phyloP scores from a whole-genome alignment of 495 filamentous ascomycete genomes.

The Neurospora sp. region DNA sequence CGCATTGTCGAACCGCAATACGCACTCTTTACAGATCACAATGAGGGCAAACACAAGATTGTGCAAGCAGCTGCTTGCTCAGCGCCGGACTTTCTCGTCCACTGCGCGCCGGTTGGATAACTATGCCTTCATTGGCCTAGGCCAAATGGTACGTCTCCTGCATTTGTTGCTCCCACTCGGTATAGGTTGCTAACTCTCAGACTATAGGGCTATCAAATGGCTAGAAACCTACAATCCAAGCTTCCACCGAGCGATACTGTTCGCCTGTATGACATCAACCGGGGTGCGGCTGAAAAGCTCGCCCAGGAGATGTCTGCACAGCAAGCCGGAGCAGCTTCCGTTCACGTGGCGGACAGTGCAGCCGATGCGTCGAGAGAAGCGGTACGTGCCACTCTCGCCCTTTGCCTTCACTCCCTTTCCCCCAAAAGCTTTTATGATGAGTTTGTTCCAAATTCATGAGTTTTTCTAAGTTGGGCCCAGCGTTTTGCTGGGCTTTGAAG shows the following conservation, averaged over 20 bases:
- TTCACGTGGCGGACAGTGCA: conserved; percentile 48
- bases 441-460: conserved; percentile 45
- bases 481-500: conserved; percentile 20
- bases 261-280: conserved; percentile 66
- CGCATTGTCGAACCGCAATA: background rate
- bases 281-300: conserved; percentile 47
- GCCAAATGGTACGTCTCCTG: conserved; percentile 62
- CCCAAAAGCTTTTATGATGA: conserved; percentile 34
- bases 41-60: conserved; percentile 25
- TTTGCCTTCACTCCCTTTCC: background rate
- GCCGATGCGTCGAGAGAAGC: conserved; percentile 59
- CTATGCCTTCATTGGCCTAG: conserved; percentile 79
- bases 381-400: conserved; percentile 42
- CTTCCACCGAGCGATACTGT: conserved; percentile 59
- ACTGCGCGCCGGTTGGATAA: conserved; percentile 46
- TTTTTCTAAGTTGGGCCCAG: conserved; percentile 37
- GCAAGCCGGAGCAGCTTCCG: conserved; percentile 36
- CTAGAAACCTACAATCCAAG: conserved; percentile 72
- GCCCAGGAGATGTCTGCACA: conserved; percentile 46
- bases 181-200: background rate
- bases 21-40: background rate
- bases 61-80: conserved; percentile 18
- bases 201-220: conserved; percentile 67
- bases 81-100: conserved; percentile 46
- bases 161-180: background rate